Evolutionary conservation across 768 basidiomycete genomes (phyloP), one percentile per base, ranked within the genome.

Genomic region (Mycena leptocephala): DNA sequence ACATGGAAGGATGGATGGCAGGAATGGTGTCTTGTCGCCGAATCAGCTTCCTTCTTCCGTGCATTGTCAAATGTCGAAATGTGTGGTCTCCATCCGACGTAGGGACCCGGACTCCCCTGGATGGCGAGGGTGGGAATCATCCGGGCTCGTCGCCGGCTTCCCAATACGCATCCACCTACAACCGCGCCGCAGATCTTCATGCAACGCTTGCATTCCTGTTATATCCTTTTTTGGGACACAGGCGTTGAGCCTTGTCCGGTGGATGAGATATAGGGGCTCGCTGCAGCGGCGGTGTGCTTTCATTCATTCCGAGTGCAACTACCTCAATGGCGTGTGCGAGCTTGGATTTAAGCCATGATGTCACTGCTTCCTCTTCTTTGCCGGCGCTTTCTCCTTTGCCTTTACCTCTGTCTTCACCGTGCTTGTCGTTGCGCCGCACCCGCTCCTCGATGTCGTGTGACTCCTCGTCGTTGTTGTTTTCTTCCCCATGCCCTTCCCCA

Each of bases 221-320:
- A 7, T 74, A n/a, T 70, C 55, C 75, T 72, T 46, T 67, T 73
- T 70, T 66, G 39, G 70, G 74, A 76, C 61, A 32, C 43, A 78
- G 74, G 74, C 77, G 66, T 72, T 75, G 74, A 13, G 18, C 5
- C 2, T 6, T 14, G 16, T n/a, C 66, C 64, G 64, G 30, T 10
- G 22, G 1, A 48, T 65, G 22, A 30, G 43, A 32, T 65, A 65
- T 65, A 65, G 64, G 64, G 43, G 64, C 43, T 37, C 32, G 32
- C 20, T 51, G 64, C 2, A 16, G n/a, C n/a, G n/a, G 6, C 2
- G n/a, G n/a, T 10, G 26, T 39, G 13, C 59, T 14, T 46, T 46
- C 43, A 46, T 39, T 62, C 59, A 62, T 62, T 33, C 8, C 10
- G 37, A 39, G 59, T 26, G 37, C n/a, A n/a, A n/a, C 33, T 22